Percentiles rank a stretch among this genome's conserved stretches.
These are phyloP conservation scores for Penicillium verhagenii DNA, from an alignment of 495 filamentous ascomycete species.

Conservation along the genomic window DNA sequence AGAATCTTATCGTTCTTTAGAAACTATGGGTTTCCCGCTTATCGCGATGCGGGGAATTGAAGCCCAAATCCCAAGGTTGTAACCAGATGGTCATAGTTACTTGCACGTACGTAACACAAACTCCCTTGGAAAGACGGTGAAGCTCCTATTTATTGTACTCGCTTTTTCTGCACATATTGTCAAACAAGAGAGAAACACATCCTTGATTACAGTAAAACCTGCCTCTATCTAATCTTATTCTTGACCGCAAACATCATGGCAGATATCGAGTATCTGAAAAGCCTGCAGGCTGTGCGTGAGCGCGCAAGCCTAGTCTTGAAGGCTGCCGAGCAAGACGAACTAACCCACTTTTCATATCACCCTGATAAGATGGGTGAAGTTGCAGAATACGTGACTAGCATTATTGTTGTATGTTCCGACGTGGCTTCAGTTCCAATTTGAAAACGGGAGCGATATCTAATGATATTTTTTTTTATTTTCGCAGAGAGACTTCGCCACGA, in stretches of 20 bases:
- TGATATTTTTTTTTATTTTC: too few relatives aligned
- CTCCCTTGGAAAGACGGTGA: background rate
- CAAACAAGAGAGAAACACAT: background rate
- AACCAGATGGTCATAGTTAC: background rate
- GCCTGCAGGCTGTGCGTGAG: slow-evolving; percentile 38
- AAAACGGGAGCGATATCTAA: too few relatives aligned
- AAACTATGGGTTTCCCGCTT: background rate
- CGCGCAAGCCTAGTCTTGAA: slow-evolving; percentile 30
- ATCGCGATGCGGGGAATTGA: background rate
- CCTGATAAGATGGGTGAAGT: slow-evolving; percentile 24
- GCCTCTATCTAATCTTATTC: background rate
- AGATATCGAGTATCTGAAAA: slow-evolving; percentile 33
- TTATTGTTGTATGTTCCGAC: slow-evolving; percentile 30
- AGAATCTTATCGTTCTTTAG: background rate
- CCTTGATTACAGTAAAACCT: too few relatives aligned
- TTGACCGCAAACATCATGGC: slow-evolving; percentile 13
- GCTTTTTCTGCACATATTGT: background rate
- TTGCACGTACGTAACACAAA: slow-evolving; percentile 2
- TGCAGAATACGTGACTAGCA: slow-evolving; percentile 32
- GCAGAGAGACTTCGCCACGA: slow-evolving; percentile 88
- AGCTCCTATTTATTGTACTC: background rate
- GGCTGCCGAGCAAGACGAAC: slow-evolving; percentile 28
- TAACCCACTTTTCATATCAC: slow-evolving; percentile 38
- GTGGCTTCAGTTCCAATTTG: too few relatives aligned
- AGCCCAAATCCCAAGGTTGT: background rate